Percentiles rank a stretch among this genome's conserved stretches.
Evolutionary conservation across 2,329 filamentous ascomycete species (phyloP).

Genomic region (Venturia pyrina): DNA sequence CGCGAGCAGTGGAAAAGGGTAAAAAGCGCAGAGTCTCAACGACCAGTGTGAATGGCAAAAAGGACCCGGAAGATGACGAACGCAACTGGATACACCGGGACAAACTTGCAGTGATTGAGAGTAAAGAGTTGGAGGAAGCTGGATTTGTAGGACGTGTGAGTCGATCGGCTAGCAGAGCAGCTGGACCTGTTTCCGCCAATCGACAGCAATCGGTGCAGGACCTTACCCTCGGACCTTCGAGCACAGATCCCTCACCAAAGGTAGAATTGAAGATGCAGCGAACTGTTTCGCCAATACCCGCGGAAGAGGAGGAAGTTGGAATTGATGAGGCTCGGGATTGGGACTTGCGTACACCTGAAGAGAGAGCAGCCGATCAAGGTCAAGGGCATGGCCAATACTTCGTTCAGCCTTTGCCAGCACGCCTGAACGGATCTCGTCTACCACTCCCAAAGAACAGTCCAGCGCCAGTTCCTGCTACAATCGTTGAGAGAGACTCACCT

Average conservation of each 20-base stretch:
- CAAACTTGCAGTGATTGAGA: conserved; percentile 75
- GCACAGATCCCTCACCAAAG: conserved; percentile 18
- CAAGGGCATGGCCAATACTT: conserved; percentile 14
- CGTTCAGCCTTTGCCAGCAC: conserved; percentile 18
- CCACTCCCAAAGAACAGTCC: conserved; percentile 75
- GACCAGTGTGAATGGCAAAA: conserved; percentile 14
- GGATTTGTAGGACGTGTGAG: conserved; percentile 44
- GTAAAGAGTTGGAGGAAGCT: conserved; percentile 66
- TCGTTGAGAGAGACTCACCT: conserved; percentile 64
- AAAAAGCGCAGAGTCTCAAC: conserved; percentile 19
- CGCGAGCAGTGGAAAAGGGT: neutral
- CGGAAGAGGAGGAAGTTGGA: conserved; percentile 30
- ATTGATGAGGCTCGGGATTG: conserved; percentile 43
- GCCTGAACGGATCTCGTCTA: conserved; percentile 61
- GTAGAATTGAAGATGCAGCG: conserved; percentile 16
- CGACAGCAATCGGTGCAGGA: conserved; percentile 10
- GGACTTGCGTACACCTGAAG: conserved; percentile 69
- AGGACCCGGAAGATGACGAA: conserved; percentile 39
- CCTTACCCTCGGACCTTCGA: conserved; percentile 12
- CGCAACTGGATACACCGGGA: conserved; percentile 81
- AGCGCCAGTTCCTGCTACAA: conserved; percentile 60
- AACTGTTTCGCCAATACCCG: conserved; percentile 28
- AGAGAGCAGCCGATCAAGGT: conserved; percentile 51
- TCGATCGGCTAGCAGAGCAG: conserved; percentile 20
- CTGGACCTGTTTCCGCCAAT: conserved; percentile 1